These are phyloP conservation scores for Globisporangium solare DNA, from an alignment of 352 stramenopile genomes.

Conservation along the genomic window DNA sequence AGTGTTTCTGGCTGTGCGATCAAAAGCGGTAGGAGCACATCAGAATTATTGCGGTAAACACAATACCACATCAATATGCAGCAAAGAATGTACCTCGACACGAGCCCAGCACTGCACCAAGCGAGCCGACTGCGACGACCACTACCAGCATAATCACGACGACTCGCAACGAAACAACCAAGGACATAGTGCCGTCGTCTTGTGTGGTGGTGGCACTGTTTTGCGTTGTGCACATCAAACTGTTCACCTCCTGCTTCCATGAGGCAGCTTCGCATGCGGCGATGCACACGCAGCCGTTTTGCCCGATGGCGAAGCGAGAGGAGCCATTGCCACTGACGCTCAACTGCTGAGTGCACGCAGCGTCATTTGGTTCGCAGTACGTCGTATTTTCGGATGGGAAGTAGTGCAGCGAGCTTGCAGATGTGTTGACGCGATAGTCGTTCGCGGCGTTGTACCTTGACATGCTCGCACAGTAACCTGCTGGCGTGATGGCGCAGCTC, in stretches of 20 bases:
- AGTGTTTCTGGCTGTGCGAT: too few relatives aligned
- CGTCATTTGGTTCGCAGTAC: conserved; percentile 36
- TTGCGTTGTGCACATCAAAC: conserved; percentile 14
- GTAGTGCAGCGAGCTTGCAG: conserved; percentile 17
- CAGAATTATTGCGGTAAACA: too few relatives aligned
- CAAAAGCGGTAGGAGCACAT: too few relatives aligned
- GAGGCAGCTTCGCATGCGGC: conserved; percentile 26
- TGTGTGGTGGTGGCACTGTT: conserved; percentile 4
- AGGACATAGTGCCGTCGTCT: too few relatives aligned
- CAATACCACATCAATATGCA: too few relatives aligned
- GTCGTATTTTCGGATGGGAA: conserved; percentile 45
- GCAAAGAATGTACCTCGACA: too few relatives aligned
- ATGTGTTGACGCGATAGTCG: conserved; percentile 24
- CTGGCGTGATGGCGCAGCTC: conserved; percentile 29
- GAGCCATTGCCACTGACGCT: conserved; percentile 1
- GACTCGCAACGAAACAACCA: too few relatives aligned
- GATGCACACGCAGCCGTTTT: conserved; percentile 30
- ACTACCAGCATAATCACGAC: too few relatives aligned
- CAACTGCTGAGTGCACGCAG: conserved; percentile 18
- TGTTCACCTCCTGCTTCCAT: conserved; percentile 18
- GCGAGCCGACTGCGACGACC: too few relatives aligned
- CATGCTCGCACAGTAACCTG: conserved; percentile 29
- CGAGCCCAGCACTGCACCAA: too few relatives aligned
- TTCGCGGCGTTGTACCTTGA: conserved; percentile 16
- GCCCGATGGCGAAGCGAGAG: conserved; percentile 25